phyloP scores from a whole-genome alignment of 805 yeast genomes.

The Nakazawaea populi region DNA sequence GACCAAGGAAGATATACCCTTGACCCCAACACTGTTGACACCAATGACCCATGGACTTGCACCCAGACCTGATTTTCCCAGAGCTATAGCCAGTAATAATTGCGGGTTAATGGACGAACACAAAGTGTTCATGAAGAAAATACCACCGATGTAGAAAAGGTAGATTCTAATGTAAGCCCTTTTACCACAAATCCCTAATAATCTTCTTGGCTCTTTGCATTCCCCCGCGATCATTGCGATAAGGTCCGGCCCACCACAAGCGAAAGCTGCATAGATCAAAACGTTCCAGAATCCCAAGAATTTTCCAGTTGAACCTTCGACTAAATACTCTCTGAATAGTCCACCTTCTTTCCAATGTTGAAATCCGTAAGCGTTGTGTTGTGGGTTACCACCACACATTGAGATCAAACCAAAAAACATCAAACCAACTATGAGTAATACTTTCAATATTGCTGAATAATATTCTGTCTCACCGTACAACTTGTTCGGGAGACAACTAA shows the following conservation, averaged over 20 bases:
- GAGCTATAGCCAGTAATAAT: conserved; percentile 25
- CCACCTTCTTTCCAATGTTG: conserved; percentile 31
- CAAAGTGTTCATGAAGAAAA: conserved; percentile 39
- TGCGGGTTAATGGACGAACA: conserved; percentile 37
- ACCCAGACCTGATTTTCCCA: conserved; percentile 37
- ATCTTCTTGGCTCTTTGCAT: conserved; percentile 39
- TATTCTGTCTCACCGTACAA: conserved; percentile 46
- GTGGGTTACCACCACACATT: conserved; percentile 48
- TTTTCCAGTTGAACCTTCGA: conserved; percentile 36
- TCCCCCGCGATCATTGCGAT: conserved; percentile 43
- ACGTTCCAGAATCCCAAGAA: conserved; percentile 40
- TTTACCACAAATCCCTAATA: conserved; percentile 40
- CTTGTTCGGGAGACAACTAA: conserved; percentile 37
- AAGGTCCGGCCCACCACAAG: conserved; percentile 46
- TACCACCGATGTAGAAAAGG: conserved; percentile 42
- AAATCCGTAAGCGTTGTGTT: conserved; percentile 31
- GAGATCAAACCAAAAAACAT: conserved; percentile 38
- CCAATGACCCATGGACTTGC: conserved; percentile 45
- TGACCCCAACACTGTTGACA: conserved; percentile 37
- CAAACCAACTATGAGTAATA: conserved; percentile 36
- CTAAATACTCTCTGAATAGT: conserved; percentile 29
- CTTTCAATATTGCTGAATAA: conserved; percentile 38
- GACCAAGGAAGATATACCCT: conserved; percentile 38
- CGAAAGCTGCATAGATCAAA: conserved; percentile 34
- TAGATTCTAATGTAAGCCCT: conserved; percentile 39